Evolutionary conservation across 2,329 filamentous ascomycete genomes (phyloP), one percentile per base, ranked within the genome.

Genomic region (Epichloe gansuensis): DNA sequence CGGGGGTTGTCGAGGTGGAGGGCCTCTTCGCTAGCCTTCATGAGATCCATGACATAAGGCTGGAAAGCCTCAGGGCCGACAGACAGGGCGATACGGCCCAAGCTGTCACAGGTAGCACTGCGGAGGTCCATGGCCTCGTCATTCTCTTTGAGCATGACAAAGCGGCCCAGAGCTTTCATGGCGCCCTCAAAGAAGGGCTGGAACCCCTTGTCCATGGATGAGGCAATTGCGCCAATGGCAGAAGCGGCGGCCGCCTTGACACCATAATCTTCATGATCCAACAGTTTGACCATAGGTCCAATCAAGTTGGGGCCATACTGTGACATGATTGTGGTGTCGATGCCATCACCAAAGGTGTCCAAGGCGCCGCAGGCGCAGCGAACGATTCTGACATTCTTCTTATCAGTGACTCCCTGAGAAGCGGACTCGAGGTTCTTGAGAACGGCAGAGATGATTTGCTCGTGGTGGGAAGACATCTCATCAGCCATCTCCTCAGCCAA

Each of bases 401-500:
- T 87, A 61, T 82, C 81, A 25, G 82, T 71, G 45, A 80, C 76
- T 47, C 80, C 78, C 61, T 84, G 80, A 55, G 79, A 82, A 44
- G 90, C 87, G 56, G 87, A 80, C 63, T 94, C 87, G 53, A 95
- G 80, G 73, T 96, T 96, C 75, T 88, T 85, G 60, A 96, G 77
- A 21, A 97, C 77, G 34, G 88, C 81, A 15, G 86, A 84, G 64
- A 98, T 87, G 56, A 98, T 81, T 53, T 81, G 78, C 59, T 87
- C 82, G 67, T 97, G 93, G 70, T 94, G 84, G 53, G 86, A 82
- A 60, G 83, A 82, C 66, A 97, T 82, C 64, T 95, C 90, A 60
- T 96, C 90, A 5, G 89, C 85, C 58, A 97, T 82, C 64, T 97
- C 91, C 64, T 97, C 93, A 44, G 91, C 90, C 47, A 98, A 76